phyloP scores from a whole-genome alignment of 2,329 filamentous ascomycete species.

The Huntiella abstrusa region DNA sequence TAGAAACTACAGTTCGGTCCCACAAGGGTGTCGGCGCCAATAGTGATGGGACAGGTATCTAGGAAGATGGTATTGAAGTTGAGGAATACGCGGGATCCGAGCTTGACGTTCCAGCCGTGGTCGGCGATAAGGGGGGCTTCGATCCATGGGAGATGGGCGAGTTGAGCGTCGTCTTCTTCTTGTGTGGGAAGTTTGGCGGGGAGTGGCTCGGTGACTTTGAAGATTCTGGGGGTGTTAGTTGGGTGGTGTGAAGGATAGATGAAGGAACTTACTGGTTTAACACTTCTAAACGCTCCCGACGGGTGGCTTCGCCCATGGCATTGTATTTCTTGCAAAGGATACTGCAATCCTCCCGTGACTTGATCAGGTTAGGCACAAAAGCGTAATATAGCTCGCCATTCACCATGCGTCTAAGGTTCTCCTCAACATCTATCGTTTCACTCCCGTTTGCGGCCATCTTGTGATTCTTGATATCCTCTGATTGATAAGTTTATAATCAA shows the following conservation, averaged over 20 bases:
- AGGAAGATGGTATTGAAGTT: constrained; percentile 58
- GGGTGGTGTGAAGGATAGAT: background rate
- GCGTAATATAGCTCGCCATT: constrained; percentile 55
- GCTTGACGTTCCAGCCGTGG: constrained; percentile 56
- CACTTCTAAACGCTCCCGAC: constrained; percentile 44
- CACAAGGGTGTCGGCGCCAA: constrained; percentile 60
- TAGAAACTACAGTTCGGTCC: constrained; percentile 65
- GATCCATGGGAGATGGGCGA: constrained; percentile 48
- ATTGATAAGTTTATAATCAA: too few relatives aligned
- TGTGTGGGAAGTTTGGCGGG: constrained; percentile 33
- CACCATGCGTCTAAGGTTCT: constrained; percentile 29
- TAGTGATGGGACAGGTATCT: constrained; percentile 55
- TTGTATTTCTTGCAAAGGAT: constrained; percentile 46
- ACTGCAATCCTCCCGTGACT: constrained; percentile 42
- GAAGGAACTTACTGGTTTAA: constrained; percentile 46
- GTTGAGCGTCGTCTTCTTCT: constrained; percentile 41
- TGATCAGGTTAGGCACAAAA: constrained; percentile 49
- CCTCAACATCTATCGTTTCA: constrained; percentile 3
- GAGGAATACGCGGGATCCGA: constrained; percentile 55
- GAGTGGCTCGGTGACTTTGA: constrained; percentile 35
- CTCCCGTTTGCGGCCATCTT: background rate
- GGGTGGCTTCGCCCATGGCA: constrained; percentile 33
- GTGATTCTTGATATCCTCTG: too few relatives aligned
- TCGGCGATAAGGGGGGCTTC: constrained; percentile 53
- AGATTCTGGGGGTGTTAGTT: constrained; percentile 10